Evolutionary conservation across 306 rosid species (phyloP), one percentile per base, ranked within the genome.

Genomic region (Quercus parvula): DNA sequence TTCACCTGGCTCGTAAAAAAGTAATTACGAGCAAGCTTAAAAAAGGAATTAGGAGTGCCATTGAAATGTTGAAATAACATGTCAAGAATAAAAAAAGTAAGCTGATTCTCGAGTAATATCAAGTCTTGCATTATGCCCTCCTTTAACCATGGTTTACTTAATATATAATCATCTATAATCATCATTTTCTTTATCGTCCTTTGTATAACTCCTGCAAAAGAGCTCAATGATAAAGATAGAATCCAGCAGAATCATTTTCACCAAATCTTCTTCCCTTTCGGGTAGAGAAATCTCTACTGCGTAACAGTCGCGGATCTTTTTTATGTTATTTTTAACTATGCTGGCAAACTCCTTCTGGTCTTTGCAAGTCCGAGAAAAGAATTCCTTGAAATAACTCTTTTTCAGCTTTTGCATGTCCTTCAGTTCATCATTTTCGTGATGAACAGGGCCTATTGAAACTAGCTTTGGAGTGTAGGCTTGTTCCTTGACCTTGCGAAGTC

Each of bases 91-190:
- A 20, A 69, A 70, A 58, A 81, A 0, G 88, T 83, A 31, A 85
- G 72, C 58, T 81, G 88, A 75, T 85, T 85, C 30, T 85, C 88
- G 2, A 78, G 79, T 46, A 78, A 44, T 13, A 75, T 70, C 67
- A 85, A 54, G 13, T 81, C 88, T 8, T 52, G 75, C 76, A 30
- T 54, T 3, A 81, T 3, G 33, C 33, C 33, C 4, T 30, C 33
- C 33, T 30, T 30, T 2, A 64, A 3, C 44, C 44, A 64, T 5
- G 20, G 18, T 2, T 64, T 64, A 28, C 44, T 14, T 28, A 64
- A 6, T 64, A 30, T 22, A 22, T 22, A 22, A 22, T 22, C 24
- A 22, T 22, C 24, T 64, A 30, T 64, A 20, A 64, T 64, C 70
- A 0, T 25, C 27, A 25, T 25, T 25, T 25, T 59, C 12, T 22